Evolutionary conservation across 2,329 filamentous ascomycete genomes (phyloP).

Genomic region (Scedosporium aurantiacum): DNA sequence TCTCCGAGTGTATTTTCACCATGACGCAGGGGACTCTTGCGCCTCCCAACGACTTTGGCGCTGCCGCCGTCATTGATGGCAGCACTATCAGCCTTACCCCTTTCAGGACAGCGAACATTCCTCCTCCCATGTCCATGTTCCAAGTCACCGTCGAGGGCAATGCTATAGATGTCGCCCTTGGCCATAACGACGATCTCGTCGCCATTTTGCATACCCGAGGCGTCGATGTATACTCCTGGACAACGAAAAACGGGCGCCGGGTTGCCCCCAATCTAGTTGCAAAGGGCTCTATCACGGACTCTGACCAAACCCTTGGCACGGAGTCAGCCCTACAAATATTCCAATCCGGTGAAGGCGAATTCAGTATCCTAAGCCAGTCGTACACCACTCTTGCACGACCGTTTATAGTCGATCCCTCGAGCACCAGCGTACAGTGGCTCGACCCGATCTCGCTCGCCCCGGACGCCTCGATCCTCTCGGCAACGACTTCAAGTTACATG

Average conservation of each 20-base stretch:
- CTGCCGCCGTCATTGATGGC: slow-evolving; percentile 78
- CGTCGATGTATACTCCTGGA: slow-evolving; percentile 61
- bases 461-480: slow-evolving; percentile 5
- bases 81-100: slow-evolving; percentile 71
- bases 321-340: slow-evolving; percentile 20
- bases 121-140: slow-evolving; percentile 83
- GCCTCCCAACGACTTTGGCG: slow-evolving; percentile 65
- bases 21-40: slow-evolving; percentile 57
- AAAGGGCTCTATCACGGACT: not conserved
- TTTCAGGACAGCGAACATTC: slow-evolving; percentile 71
- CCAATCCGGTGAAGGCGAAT: slow-evolving; percentile 16
- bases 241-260: slow-evolving; percentile 38
- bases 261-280: not conserved
- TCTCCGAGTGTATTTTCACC: slow-evolving; percentile 57
- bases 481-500: slow-evolving; percentile 22
- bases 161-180: slow-evolving; percentile 65
- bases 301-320: not conserved
- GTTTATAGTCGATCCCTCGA: not conserved
- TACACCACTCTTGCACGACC: slow-evolving; percentile 6
- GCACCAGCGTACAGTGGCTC: not conserved
- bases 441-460: slow-evolving; percentile 7
- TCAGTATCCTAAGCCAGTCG: slow-evolving; percentile 21
- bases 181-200: slow-evolving; percentile 50
- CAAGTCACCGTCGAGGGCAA: slow-evolving; percentile 54
- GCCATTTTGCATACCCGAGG: slow-evolving; percentile 59